These are phyloP conservation scores for Mycena amicta DNA, from an alignment of 768 basidiomycete genomes.

Conservation along the genomic window DNA sequence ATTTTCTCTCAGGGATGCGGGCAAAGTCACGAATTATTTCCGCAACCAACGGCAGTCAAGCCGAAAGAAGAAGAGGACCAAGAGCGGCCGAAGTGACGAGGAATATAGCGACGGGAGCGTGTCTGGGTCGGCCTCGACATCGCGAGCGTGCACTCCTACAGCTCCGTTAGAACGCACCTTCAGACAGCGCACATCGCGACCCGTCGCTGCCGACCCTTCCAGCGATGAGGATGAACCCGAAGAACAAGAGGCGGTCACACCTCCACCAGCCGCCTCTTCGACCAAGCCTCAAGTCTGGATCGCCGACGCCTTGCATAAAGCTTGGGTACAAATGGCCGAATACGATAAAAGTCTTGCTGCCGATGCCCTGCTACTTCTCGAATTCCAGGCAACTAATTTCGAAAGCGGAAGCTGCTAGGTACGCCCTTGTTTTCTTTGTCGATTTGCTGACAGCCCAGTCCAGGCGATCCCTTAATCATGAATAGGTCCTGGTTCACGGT, in stretches of 20 bases:
- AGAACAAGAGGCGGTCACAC: slow-evolving; percentile 22
- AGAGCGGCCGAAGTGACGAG: slow-evolving; percentile 45
- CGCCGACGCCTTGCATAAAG: slow-evolving; percentile 16
- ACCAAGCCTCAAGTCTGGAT: slow-evolving; percentile 15
- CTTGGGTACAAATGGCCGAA: not conserved
- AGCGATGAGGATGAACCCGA: slow-evolving; percentile 21
- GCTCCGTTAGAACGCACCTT: too few species aligned
- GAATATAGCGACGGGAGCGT: slow-evolving; percentile 26
- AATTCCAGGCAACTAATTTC: slow-evolving; percentile 16
- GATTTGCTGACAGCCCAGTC: too few species aligned
- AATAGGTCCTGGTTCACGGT: too few species aligned
- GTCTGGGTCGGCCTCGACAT: slow-evolving; percentile 16
- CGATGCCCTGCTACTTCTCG: slow-evolving; percentile 18
- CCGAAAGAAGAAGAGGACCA: slow-evolving; percentile 57
- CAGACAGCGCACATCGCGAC: not conserved
- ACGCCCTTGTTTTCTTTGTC: too few species aligned
- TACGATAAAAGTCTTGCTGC: not conserved
- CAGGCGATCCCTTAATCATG: too few species aligned
- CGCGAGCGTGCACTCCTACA: slow-evolving; percentile 14
- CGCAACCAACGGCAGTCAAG: slow-evolving; percentile 81
- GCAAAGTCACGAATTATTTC: slow-evolving; percentile 90
- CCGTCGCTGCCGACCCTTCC: not conserved
- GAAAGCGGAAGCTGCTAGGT: not conserved
- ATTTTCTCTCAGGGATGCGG: slow-evolving; percentile 71
- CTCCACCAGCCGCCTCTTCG: slow-evolving; percentile 12